Evolutionary conservation across 441 rosid genomes (phyloP).

Genomic region (Kokia cookei): DNA sequence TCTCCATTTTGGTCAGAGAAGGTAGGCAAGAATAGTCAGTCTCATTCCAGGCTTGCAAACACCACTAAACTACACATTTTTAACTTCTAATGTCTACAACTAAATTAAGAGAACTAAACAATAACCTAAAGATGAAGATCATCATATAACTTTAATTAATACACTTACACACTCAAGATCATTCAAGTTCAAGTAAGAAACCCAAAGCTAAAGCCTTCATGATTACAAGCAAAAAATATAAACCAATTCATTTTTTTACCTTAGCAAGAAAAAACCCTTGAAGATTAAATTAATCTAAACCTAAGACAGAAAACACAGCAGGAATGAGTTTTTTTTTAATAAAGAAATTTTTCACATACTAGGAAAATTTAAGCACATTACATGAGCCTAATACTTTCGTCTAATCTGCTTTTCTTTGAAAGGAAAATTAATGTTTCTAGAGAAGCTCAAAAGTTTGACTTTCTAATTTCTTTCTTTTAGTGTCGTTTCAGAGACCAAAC

Average conservation of each 20-base stretch:
- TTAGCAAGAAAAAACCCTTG: background rate
- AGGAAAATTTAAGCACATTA: background rate
- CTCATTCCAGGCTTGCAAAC: background rate
- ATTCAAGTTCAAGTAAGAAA: constrained; percentile 1
- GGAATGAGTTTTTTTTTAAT: background rate
- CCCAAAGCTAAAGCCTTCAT: background rate
- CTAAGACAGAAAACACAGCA: background rate
- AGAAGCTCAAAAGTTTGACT: background rate
- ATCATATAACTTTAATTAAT: background rate
- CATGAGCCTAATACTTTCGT: background rate
- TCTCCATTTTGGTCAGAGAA: background rate
- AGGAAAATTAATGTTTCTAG: background rate
- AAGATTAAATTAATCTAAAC: background rate
- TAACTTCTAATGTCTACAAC: background rate
- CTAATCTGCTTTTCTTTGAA: background rate
- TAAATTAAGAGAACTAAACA: background rate
- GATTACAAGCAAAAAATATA: background rate
- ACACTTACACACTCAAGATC: background rate
- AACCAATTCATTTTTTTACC: background rate
- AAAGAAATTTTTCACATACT: background rate
- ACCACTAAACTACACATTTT: background rate
- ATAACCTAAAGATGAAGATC: background rate
- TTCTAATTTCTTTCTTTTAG: background rate
- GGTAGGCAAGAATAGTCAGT: background rate
- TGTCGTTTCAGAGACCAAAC: background rate